Conservation (phyloP, 306 rosid species). For the Benincasa hispida region DNA sequence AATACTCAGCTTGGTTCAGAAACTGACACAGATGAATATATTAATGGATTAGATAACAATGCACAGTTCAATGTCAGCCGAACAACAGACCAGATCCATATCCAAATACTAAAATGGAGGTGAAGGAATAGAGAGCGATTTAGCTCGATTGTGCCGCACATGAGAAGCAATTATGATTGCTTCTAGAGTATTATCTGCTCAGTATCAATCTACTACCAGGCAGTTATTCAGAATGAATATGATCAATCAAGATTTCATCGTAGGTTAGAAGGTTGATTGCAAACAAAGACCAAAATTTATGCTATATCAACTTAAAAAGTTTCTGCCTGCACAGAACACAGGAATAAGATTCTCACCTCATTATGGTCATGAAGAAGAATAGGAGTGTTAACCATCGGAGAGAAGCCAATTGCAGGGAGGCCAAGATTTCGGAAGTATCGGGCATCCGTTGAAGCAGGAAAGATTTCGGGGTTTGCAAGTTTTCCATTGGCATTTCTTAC, state of each 20-base stretch:
- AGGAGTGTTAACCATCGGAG: slow-evolving; percentile 92
- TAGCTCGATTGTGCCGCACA: neutral
- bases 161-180: neutral
- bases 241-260: neutral
- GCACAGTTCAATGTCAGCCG: neutral
- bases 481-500: slow-evolving; percentile 63
- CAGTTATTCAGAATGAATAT: neutral
- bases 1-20: slow-evolving; percentile 64
- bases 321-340: neutral
- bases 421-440: slow-evolving; percentile 68
- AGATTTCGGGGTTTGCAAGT: slow-evolving; percentile 75
- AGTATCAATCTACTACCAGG: neutral
- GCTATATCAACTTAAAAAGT: neutral
- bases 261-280: neutral
- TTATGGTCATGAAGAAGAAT: slow-evolving; percentile 88
- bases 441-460: slow-evolving; percentile 81
- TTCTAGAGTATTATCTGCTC: neutral
- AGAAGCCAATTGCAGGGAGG: slow-evolving; percentile 85
- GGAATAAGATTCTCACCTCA: slow-evolving; percentile 42
- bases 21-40: slow-evolving; percentile 34
- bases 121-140: too few species aligned
- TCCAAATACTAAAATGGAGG: neutral
- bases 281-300: neutral
- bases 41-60: neutral
- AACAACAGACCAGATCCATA: neutral